phyloP scores from a whole-genome alignment of 1,284 basidiomycete species.

The Ganoderma boninense region DNA sequence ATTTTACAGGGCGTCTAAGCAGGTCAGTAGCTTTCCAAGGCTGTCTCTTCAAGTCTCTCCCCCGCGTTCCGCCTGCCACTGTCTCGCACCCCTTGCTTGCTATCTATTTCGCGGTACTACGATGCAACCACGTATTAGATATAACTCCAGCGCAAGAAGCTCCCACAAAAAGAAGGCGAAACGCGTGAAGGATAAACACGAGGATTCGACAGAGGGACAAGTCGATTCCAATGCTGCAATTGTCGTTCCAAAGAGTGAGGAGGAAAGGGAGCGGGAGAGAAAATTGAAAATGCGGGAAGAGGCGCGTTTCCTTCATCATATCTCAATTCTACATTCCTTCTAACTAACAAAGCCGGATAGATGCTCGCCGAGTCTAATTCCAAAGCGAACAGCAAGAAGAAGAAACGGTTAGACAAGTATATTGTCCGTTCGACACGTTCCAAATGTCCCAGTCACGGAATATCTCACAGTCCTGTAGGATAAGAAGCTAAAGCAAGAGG shows the following conservation, averaged over 20 bases:
- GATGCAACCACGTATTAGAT: constrained; percentile 36
- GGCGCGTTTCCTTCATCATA: constrained; percentile 48
- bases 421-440: constrained; percentile 59
- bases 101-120: neutral
- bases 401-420: constrained; percentile 84
- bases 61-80: neutral
- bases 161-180: constrained; percentile 60
- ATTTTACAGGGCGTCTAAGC: constrained; percentile 25
- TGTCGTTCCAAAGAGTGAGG: constrained; percentile 63
- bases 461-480: constrained; percentile 55
- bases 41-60: neutral
- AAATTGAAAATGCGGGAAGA: constrained; percentile 69
- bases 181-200: constrained; percentile 32
- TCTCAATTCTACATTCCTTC: neutral
- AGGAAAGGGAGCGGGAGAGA: constrained; percentile 67
- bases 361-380: constrained; percentile 65
- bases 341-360: constrained; percentile 32
- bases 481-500: constrained; percentile 89
- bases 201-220: constrained; percentile 24
- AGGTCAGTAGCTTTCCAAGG: neutral
- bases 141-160: constrained; percentile 69
- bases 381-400: constrained; percentile 82
- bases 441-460: neutral
- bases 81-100: neutral
- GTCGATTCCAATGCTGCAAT: constrained; percentile 68